Base-by-base conservation (phyloP, 192 early-diverging fungal genomes). In the Entomortierella parvispora region DNA sequence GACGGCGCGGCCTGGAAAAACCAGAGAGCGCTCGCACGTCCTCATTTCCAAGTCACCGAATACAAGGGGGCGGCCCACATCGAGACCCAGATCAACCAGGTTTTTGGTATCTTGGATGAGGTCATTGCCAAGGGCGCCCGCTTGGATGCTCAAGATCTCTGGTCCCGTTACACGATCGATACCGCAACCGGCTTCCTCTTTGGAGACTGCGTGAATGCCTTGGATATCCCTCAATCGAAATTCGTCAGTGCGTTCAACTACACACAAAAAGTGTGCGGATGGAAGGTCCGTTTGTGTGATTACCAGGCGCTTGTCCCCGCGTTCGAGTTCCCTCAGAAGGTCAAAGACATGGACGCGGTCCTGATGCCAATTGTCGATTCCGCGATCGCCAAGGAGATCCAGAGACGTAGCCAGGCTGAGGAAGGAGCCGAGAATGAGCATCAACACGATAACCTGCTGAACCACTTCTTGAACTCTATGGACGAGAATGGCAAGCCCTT, bases 31-130 rank as follows among this genome's bases (percentile, higher is more conserved):
- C 47, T 77, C n/a, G 74, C 74, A 29, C 74, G 74, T 25, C 74
- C 74, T 33, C 74, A 77, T 26, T 77, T 77, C 61, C 74, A 77
- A 29, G 74, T 77, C 37, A 77, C 74, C 10, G 74, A 77, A 34
- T 77, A 77, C 66, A 77, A 77, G 61, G 74, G 74, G 2, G 74
- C 74, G 3, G 74, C 74, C 28, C 74, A 77, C 43, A 77, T 77
- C 52, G 74, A 77, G 55, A 77, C 74, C 1, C 74, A 77, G 33
- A 77, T 77, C 49, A 68, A 77, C 66, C 74, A 77, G 22, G 74
- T 77, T 60, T 77, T 68, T 48, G 65, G 65, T 23, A 77, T 77
- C 51, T 54, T 77, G 18, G 61, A 77, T 43, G 46, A 68, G 32
- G 28, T 65, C 28, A 63, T 77, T 32, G 72, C 49, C 15, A 44